Evolutionary conservation across 2,329 filamentous ascomycete genomes (phyloP), one percentile per base, ranked within the genome.

Genomic region (Purpureocillium lavendulum): DNA sequence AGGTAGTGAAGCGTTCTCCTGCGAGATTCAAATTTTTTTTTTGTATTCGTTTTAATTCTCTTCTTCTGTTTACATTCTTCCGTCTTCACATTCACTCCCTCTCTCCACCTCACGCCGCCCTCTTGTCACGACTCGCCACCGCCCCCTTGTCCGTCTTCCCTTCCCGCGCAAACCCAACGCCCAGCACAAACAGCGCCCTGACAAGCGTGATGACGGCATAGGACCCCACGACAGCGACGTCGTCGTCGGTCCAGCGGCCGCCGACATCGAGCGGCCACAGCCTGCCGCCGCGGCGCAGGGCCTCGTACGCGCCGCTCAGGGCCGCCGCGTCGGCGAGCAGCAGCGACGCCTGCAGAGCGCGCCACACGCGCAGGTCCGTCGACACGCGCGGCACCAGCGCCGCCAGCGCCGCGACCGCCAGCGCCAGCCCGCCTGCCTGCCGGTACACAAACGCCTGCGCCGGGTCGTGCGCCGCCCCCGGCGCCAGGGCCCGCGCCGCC

Each of bases 401-500:
- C 3, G 46, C 40, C 10, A 50, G 33, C 16, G 46, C 39, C 2
- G 46, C 48, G 14, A 45, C 34, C 26, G 47, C 44, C 1, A 48
- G 26, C 18, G 49, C 40, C 16, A 49, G 44, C 13, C 46, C 49
- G 18, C 48, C 48, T 3, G 39, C 28, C 33, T 52, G 51, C 30
- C 50, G 47, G 10, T 49, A 48, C 17, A 51, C 41, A 17, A 51
- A 45, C n/a, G 45, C 45, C 17, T 48, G 43, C 28, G 29, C 39
- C 12, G 31, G 42, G 36, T 45, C 37, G 41, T 44, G 44, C 5
- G 29, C 35, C 3, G 44, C 47, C 10, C n/a, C 21, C 11, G 41
- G 44, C 4, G 46, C 43, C 26, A 39, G 31, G 31, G 36, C 24
- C 9, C 14, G 11, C 7, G 33, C 41, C 14, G 38, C 35, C n/a